Evolutionary conservation across 2,329 filamentous ascomycete genomes (phyloP), one percentile per base, ranked within the genome.

Genomic region (Paracoccidioides brasiliensis): DNA sequence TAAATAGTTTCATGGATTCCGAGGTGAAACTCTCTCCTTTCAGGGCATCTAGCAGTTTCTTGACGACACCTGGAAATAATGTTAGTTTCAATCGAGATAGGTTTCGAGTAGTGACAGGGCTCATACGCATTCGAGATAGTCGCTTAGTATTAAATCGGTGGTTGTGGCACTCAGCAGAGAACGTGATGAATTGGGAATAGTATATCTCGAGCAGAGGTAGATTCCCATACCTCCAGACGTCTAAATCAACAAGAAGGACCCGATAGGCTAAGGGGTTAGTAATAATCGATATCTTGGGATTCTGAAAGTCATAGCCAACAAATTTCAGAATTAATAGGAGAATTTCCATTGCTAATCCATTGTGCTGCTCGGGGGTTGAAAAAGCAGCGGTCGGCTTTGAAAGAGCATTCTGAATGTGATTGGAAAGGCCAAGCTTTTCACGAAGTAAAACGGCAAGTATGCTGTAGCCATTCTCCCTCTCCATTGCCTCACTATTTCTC

Each of bases 401-500:
- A 75, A 57, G 76, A 1, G 57, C 54, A 9, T 58, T 55, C 30
- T 61, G 61, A 32, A 60, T 62, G 14, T 62, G 62, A 15, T 63
- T 56, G 2, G 65, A 60, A 57, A 69, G 66, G 28, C 69, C 73
- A 51, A 95, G 76, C 68, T 95, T 96, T 55, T 88, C 86, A 55
- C 89, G 84, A 30, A 98, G 72, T 15, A 97, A 78, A 69, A 90
- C 83, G 43, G 86, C 86, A 52, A 98, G 74, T 40, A 97, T 87
- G 32, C 88, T 86, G 67, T 96, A 98, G 0, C 91, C 94, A 62
- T 94, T 93, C 57, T 95, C 90, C 64, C 88, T 84, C 69, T 98
- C 93, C 86, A 98, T 96, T 32, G 93, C 90, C 68, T 98, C 94
- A 62, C 93, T 97, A 62, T 97, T 97, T 60, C 93, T 82, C 93